Evolutionary conservation across 1,284 basidiomycete species (phyloP), one percentile per base, ranked within the genome.

Genomic region (Stygiomarasmius scandens): DNA sequence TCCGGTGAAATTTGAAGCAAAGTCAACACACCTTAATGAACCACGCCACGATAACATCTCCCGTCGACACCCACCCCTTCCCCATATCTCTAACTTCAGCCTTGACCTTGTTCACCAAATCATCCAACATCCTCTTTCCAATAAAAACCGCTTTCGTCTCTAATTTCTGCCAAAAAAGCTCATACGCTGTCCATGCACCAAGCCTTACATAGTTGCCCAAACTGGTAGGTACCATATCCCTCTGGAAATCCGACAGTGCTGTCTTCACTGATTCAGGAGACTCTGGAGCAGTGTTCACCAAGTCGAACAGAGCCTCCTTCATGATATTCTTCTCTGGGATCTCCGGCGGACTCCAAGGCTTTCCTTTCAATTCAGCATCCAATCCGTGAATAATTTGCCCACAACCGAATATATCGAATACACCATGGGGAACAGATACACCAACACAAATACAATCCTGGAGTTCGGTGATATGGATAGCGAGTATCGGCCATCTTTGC

Each of bases 341-440:
- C 24, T 49, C 49, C 3, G 54, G 54, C 24, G 54, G 54, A 1
- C 19, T 27, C 54, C 54, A 56, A 29, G 54, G 54, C 16, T 49
- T 32, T 24, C 34, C 27, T 19, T 56, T 56, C 34, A 56, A 23
- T 14, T 38, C 47, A 8, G 48, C 47, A 25, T 56, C 49, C 11
- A 56, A 14, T 16, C 41, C 47, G 10, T 50, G 32, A 27, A 56
- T 48, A 4, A 56, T 48, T 29, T 50, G 54, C 9, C 54, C 54
- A 46, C 44, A 49, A 10, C 54, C 54, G 23, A 48, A 49, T 19
- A 41, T 47, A 29, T 56, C 54, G 19, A 56, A 56, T 3, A 56
- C 36, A 29, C 54, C 54, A 38, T 56, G 54, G 5, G 54, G 54
- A 29, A 56, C 46, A n/a, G 54, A 43, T 27, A 56, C 20, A 22